These are phyloP conservation scores for Ceriops tagal DNA, from an alignment of 345 rosid species.

Conservation along the genomic window DNA sequence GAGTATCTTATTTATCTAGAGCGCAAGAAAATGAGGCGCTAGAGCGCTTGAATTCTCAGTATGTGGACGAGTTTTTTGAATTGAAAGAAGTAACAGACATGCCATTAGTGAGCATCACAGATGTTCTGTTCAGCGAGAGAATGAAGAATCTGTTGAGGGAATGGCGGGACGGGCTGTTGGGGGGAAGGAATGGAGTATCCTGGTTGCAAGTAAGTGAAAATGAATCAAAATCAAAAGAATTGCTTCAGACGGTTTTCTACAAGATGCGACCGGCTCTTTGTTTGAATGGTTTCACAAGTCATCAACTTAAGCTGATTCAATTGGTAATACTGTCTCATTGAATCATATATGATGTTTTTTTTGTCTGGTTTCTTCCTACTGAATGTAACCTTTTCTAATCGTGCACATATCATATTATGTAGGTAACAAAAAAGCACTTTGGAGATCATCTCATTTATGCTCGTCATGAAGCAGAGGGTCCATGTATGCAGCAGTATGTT, in stretches of 20 bases:
- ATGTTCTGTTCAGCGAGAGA: constrained; percentile 75
- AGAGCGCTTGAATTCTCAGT: constrained; percentile 31
- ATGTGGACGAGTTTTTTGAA: constrained; percentile 29
- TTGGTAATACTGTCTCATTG: constrained; percentile 40
- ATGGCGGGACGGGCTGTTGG: constrained; percentile 61
- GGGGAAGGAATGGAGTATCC: constrained; percentile 24
- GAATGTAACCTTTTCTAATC: not conserved
- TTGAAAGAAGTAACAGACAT: constrained; percentile 32
- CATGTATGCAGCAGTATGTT: constrained; percentile 41
- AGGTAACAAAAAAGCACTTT: constrained; percentile 71
- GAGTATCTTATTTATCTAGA: constrained; percentile 92
- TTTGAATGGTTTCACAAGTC: constrained; percentile 66
- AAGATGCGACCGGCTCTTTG: constrained; percentile 69
- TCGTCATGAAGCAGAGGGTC: constrained; percentile 33
- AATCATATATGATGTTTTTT: not conserved
- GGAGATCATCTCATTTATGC: constrained; percentile 70
- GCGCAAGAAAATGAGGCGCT: constrained; percentile 59
- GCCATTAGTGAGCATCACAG: constrained; percentile 44
- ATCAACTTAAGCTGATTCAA: constrained; percentile 71
- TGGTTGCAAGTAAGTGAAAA: constrained; percentile 18
- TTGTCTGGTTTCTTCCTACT: not conserved
- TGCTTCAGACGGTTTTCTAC: constrained; percentile 54
- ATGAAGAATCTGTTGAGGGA: constrained; percentile 60
- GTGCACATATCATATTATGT: constrained; percentile 5
- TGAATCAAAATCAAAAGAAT: constrained; percentile 34